A percentile compares a stretch with the other conserved stretches of the same genome.
These are phyloP conservation scores for Sporodiniella umbellata DNA, from an alignment of 371 early-diverging fungal genomes.

Conservation along the genomic window DNA sequence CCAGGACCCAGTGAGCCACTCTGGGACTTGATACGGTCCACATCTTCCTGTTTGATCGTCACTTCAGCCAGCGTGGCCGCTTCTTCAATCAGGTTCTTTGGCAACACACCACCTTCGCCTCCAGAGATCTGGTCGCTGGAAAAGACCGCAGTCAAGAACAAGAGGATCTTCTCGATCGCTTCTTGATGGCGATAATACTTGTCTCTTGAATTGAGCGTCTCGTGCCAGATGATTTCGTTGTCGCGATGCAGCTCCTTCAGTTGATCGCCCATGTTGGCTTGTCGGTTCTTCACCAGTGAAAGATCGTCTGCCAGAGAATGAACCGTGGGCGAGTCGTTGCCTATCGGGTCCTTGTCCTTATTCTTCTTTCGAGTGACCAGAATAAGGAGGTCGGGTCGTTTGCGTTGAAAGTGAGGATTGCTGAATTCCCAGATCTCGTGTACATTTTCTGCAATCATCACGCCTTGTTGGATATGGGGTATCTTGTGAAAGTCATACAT, in stretches of 20 bases:
- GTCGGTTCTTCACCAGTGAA: conserved; percentile 78
- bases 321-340: conserved; percentile 33
- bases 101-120: conserved; percentile 32
- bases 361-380: conserved; percentile 51
- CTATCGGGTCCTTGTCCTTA: conserved; percentile 40
- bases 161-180: conserved; percentile 82
- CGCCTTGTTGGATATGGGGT: conserved; percentile 76
- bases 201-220: conserved; percentile 67
- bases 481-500: conserved; percentile 89
- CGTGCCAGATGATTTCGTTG: conserved; percentile 83
- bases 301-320: conserved; percentile 69
- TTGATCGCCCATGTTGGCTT: conserved; percentile 76
- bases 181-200: conserved; percentile 81
- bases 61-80: too few relatives aligned
- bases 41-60: too few relatives aligned
- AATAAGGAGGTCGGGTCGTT: conserved; percentile 49
- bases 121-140: conserved; percentile 5
- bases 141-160: conserved; percentile 70
- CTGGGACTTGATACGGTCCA: too few relatives aligned
- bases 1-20: too few relatives aligned
- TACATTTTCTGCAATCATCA: conserved; percentile 60
- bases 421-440: conserved; percentile 61
- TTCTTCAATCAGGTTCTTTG: too few relatives aligned
- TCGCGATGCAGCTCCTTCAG: conserved; percentile 81
- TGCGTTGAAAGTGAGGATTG: conserved; percentile 49